Evolutionary conservation across 169 alveolate genomes (phyloP), one percentile per base, ranked within the genome.

Genomic region (Babesia sp.): DNA sequence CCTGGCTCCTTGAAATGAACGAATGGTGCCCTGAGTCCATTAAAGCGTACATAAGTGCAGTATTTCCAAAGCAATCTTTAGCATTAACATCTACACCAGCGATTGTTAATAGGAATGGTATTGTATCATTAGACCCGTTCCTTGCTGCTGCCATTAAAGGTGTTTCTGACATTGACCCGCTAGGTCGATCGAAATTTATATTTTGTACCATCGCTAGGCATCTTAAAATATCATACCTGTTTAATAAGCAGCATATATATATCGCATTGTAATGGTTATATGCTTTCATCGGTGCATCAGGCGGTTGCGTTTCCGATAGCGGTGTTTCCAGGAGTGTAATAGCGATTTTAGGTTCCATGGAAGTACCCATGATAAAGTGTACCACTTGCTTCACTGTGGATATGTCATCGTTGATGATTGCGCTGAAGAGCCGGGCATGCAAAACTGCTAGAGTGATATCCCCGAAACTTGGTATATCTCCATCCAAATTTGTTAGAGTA

Each of bases 81-180:
- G 75, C 83, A 80, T 93, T 91, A 37, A 92, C 85, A 55, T 91
- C 88, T 12, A 82, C 91, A 50, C 93, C 92, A 61, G 86, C 85
- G 46, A 84, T 67, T 26, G 90, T 79, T 34, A 90, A 73, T 34
- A 93, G 67, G 55, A 82, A 63, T 39, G 91, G 75, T 16, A 91
- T 93, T 11, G 90, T 66, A 51, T 73, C 37, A 37, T 73, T 81
- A 68, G 91, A 90, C n/a, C 96, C 95, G 46, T 70, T 53, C n/a
- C 82, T 84, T 5, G 91, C 94, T 0, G 96, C 94, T 24, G 90
- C 91, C 97, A 93, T 93, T 69, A 93, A 69, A 9, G 95, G 95
- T 5, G 95, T 85, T 39, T 69, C 78, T 14, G 68, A 78, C n/a
- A 50, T 76, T 56, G 71, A 57, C 50, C 85, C 91, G 41, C 77